phyloP scores from a whole-genome alignment of 2,329 filamentous ascomycete genomes.

The Ceratocystiopsis sp. region DNA sequence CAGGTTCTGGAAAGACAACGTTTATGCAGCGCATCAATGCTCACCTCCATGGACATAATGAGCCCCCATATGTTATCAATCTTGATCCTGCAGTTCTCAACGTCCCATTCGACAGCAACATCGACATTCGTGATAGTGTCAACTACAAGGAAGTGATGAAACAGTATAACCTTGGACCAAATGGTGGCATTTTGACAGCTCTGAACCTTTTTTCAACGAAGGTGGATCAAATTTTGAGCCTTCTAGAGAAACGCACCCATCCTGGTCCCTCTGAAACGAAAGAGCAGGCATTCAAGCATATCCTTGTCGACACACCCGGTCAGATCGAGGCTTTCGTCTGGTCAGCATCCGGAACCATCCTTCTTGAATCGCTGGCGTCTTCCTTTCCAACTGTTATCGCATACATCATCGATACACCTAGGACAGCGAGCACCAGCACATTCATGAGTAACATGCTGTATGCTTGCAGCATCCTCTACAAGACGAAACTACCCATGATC shows the following conservation, averaged over 20 bases:
- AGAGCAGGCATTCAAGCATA: conserved; percentile 54
- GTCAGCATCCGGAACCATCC: conserved; percentile 87
- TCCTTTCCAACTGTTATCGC: conserved; percentile 94
- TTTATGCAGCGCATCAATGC: conserved; percentile 99
- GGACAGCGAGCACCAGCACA: conserved; percentile 80
- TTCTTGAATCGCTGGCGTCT: conserved; percentile 81
- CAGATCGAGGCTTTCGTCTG: conserved; percentile 99
- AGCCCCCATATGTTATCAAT: conserved; percentile 88
- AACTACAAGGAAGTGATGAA: conserved; percentile 99
- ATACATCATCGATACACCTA: conserved; percentile 92
- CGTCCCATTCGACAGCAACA: conserved; percentile 91
- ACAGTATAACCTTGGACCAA: conserved; percentile 93
- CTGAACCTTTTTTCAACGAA: conserved; percentile 96
- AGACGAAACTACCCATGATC: conserved; percentile 97
- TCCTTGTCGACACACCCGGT: conserved; percentile 86
- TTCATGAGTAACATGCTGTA: conserved; percentile 99
- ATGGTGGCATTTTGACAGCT: conserved; percentile 89
- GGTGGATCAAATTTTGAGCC: conserved; percentile 79
- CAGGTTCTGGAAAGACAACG: conserved; percentile 94
- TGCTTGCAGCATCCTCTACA: conserved; percentile 95
- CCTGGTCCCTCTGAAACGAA: conserved; percentile 43
- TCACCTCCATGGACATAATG: conserved; percentile 64
- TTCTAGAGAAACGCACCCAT: conserved; percentile 75
- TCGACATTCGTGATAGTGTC: conserved; percentile 95
- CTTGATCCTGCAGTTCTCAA: conserved; percentile 88